phyloP scores from a whole-genome alignment of 2,329 filamentous ascomycete genomes.

The Xylaria sp. region DNA sequence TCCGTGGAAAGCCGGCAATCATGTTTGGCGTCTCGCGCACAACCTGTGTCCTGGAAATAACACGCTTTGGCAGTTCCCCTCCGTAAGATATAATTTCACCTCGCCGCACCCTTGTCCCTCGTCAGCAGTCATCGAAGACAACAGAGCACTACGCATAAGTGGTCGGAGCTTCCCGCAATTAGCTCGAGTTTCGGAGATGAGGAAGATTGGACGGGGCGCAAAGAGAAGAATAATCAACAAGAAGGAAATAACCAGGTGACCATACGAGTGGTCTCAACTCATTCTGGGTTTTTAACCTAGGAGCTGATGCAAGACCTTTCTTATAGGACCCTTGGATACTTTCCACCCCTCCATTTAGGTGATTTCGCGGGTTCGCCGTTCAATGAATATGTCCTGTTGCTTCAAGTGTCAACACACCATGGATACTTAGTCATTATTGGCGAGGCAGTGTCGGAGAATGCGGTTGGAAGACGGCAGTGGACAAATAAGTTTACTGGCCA shows the following conservation, averaged over 20 bases:
- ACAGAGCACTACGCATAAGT: background rate
- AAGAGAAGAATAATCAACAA: background rate
- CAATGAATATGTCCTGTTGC: no score
- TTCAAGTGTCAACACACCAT: no score
- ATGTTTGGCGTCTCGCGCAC: background rate
- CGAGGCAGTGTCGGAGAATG: background rate
- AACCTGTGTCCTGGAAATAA: background rate
- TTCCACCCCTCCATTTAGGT: background rate
- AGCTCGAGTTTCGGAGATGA: conserved; percentile 27
- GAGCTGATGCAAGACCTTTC: background rate
- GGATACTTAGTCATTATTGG: no score
- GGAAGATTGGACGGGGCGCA: background rate
- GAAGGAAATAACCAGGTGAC: background rate
- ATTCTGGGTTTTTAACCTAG: background rate
- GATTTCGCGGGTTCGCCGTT: no score
- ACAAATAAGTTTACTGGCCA: background rate
- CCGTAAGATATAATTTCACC: background rate
- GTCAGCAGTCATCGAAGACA: background rate
- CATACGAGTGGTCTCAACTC: background rate
- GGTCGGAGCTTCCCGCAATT: conserved; percentile 7
- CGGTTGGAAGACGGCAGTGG: background rate
- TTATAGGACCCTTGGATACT: background rate
- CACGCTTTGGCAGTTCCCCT: background rate
- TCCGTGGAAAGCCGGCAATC: background rate
- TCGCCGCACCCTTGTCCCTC: background rate